Evolutionary conservation across 2,329 filamentous ascomycete genomes (phyloP).

Genomic region (Diaporthe batatas): DNA sequence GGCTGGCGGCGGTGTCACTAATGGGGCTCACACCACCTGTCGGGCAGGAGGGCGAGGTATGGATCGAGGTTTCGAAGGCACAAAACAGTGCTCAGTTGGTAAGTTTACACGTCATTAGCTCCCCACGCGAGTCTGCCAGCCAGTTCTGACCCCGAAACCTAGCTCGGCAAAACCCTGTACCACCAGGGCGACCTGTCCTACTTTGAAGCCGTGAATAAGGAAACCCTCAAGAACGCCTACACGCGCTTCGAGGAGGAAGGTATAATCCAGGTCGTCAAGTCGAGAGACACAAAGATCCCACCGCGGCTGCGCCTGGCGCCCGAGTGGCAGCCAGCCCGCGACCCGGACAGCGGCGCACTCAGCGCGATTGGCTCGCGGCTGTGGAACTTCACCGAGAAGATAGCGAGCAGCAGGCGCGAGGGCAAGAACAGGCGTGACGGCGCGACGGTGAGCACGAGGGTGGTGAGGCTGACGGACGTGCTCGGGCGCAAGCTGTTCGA

Average conservation of each 20-base stretch:
- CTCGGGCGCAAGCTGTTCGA: constrained; percentile 80
- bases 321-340: constrained; percentile 80
- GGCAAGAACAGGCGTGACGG: constrained; percentile 98
- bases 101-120: constrained; percentile 51
- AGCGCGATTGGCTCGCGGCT: constrained; percentile 76
- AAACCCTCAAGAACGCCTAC: constrained; percentile 95
- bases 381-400: constrained; percentile 93
- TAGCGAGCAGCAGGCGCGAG: constrained; percentile 85
- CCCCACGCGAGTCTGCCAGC: no score
- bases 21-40: constrained; percentile 86
- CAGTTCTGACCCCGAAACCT: not conserved
- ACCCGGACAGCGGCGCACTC: constrained; percentile 71
- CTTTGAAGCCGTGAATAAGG: constrained; percentile 98
- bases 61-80: constrained; percentile 83
- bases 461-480: constrained; percentile 81
- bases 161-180: constrained; percentile 96
- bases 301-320: constrained; percentile 77
- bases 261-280: constrained; percentile 81
- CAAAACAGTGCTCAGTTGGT: constrained; percentile 87
- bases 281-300: constrained; percentile 72
- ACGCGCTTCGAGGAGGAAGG: constrained; percentile 90
- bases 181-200: constrained; percentile 98
- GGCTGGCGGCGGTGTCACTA: constrained; percentile 90
- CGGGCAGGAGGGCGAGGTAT: constrained; percentile 71
- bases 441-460: constrained; percentile 85